phyloP scores from a whole-genome alignment of 345 rosid genomes.

The Sonneratia alba region DNA sequence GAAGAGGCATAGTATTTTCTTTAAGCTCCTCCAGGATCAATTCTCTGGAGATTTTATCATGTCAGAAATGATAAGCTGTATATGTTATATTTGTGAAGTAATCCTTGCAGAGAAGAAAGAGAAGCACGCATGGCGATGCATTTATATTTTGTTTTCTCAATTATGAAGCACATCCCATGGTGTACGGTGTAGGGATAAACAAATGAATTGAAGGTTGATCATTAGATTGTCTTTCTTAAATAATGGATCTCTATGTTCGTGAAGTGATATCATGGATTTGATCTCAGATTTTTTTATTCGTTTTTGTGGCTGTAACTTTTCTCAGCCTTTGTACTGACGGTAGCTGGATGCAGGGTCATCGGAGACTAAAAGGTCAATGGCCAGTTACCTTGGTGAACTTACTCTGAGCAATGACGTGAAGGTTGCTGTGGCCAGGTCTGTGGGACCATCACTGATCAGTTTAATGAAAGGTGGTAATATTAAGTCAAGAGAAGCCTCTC shows the following conservation, averaged over 20 bases:
- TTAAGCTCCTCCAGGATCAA: neutral
- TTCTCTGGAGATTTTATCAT: neutral
- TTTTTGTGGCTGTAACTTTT: neutral
- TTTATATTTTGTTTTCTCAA: no score
- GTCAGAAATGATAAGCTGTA: neutral
- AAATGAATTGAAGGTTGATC: no score
- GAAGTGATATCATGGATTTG: neutral
- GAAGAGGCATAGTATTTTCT: neutral
- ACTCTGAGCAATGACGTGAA: slow-evolving; percentile 72
- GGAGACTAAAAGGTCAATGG: slow-evolving; percentile 81
- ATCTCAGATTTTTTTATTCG: neutral
- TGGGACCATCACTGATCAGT: slow-evolving; percentile 64
- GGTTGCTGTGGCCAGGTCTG: slow-evolving; percentile 64
- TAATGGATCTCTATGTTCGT: no score
- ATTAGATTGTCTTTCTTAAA: no score
- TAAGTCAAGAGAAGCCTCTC: slow-evolving; percentile 72
- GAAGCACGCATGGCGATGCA: no score
- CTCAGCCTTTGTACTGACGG: neutral
- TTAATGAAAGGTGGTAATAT: slow-evolving; percentile 64
- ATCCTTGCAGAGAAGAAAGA: neutral
- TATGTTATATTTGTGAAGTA: neutral
- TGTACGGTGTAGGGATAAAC: no score
- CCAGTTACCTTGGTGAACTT: slow-evolving; percentile 76
- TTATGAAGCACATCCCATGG: no score
- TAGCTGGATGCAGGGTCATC: slow-evolving; percentile 47